A percentile compares a stretch with the other conserved stretches of the same genome.
phyloP scores from a whole-genome alignment of 805 yeast genomes.

The Saccharomyces mikatae region DNA sequence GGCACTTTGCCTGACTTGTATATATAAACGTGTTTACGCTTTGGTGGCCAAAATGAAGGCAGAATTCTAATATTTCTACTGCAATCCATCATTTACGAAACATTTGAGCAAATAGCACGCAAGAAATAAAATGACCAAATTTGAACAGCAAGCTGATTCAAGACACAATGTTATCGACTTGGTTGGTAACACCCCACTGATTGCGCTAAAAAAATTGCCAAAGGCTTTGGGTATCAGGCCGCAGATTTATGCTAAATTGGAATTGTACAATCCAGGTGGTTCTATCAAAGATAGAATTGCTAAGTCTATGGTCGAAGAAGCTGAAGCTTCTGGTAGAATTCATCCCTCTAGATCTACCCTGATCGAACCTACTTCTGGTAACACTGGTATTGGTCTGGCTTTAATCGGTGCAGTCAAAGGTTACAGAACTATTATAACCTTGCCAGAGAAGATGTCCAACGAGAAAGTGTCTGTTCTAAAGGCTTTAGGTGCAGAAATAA shows the following conservation, averaged over 20 bases:
- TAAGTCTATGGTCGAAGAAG: constrained; percentile 76
- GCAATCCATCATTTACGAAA: neutral
- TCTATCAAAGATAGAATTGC: constrained; percentile 87
- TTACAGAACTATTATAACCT: constrained; percentile 76
- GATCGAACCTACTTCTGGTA: constrained; percentile 87
- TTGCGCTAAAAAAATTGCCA: constrained; percentile 67
- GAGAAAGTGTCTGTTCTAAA: constrained; percentile 82
- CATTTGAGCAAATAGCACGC: neutral
- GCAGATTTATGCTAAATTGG: constrained; percentile 62
- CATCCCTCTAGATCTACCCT: constrained; percentile 73
- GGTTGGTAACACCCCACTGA: constrained; percentile 81
- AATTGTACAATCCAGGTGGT: constrained; percentile 82
- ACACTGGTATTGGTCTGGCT: constrained; percentile 87
- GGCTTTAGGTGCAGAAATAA: constrained; percentile 85
- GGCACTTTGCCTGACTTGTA: neutral
- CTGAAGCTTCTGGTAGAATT: constrained; percentile 67
- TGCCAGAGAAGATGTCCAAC: constrained; percentile 88
- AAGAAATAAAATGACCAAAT: neutral
- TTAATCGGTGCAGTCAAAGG: constrained; percentile 81
- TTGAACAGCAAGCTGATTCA: constrained; percentile 11
- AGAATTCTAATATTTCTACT: neutral
- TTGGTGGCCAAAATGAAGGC: neutral
- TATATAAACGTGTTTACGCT: neutral
- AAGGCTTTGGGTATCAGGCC: constrained; percentile 70
- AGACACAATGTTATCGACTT: constrained; percentile 52